Conservation (phyloP, 2,329 filamentous ascomycete genomes). For the Mycocentrospora acerina region DNA sequence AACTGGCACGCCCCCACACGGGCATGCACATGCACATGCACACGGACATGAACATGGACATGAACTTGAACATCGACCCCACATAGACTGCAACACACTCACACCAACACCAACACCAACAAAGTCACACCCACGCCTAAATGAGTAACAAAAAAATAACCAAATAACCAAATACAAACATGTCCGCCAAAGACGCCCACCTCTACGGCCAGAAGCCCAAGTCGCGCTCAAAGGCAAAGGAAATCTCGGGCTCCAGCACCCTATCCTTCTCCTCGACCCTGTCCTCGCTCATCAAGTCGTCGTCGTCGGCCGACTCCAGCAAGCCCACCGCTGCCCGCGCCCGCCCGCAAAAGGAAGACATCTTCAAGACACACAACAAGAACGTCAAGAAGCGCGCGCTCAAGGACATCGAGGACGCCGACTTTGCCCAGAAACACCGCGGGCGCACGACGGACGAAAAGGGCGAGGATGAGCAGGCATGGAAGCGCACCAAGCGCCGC, state of each 20-base stretch:
- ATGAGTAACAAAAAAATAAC: too few species aligned
- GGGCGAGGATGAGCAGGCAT: constrained; percentile 56
- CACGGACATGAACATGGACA: constrained; percentile 1
- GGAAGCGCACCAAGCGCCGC: constrained; percentile 70
- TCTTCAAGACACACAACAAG: constrained; percentile 68
- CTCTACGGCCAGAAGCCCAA: constrained; percentile 79
- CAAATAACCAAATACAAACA: too few species aligned
- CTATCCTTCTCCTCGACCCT: constrained; percentile 89
- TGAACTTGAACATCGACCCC: constrained; percentile 5
- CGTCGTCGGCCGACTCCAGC: constrained; percentile 45
- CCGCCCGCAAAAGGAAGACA: constrained; percentile 63
- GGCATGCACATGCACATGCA: neutral
- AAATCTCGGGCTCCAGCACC: constrained; percentile 68
- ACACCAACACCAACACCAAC: too few species aligned
- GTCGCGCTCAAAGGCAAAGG: constrained; percentile 55
- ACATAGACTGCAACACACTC: too few species aligned
- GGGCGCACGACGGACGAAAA: constrained; percentile 59
- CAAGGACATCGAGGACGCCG: constrained; percentile 58
- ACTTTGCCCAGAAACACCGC: constrained; percentile 62
- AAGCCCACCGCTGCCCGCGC: constrained; percentile 53
- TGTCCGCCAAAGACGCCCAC: constrained; percentile 57
- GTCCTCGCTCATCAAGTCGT: constrained; percentile 68
- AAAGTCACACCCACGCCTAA: too few species aligned
- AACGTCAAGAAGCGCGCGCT: constrained; percentile 64
- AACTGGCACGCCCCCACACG: constrained; percentile 2